A percentile compares a stretch with the other conserved stretches of the same genome.
phyloP scores from a whole-genome alignment of 495 filamentous ascomycete species.

The Penicillium argentinense region DNA sequence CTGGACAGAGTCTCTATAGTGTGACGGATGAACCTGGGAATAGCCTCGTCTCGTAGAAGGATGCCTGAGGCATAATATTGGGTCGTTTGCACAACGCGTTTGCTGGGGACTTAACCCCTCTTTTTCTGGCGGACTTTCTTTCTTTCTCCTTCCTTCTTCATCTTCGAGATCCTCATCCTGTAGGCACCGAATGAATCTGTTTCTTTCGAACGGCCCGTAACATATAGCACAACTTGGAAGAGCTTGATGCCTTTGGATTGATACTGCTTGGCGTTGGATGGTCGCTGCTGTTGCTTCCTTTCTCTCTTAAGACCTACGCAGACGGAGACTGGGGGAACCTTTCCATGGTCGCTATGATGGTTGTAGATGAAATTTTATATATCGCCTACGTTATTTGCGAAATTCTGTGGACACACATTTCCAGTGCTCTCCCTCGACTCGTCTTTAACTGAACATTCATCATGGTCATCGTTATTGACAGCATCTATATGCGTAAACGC shows the following conservation, averaged over 20 bases:
- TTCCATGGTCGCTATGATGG: slow-evolving; percentile 15
- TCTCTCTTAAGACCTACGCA: slow-evolving; percentile 46
- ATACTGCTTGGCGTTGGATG: slow-evolving; percentile 54
- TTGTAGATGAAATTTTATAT: slow-evolving; percentile 4
- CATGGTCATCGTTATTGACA: slow-evolving; percentile 8
- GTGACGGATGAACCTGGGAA: no score
- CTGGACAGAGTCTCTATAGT: background rate
- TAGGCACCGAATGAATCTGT: no score
- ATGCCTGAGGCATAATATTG: no score
- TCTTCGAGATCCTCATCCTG: no score
- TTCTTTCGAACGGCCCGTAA: no score
- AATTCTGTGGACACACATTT: background rate
- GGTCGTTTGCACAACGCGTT: no score
- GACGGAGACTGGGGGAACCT: slow-evolving; percentile 13
- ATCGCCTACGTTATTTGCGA: slow-evolving; percentile 10
- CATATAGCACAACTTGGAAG: slow-evolving; percentile 3
- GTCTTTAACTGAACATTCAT: slow-evolving; percentile 12
- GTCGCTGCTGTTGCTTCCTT: slow-evolving; percentile 56
- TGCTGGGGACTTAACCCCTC: no score
- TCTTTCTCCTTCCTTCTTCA: no score
- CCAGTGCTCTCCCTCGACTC: slow-evolving; percentile 6
- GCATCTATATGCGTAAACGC: slow-evolving; percentile 14
- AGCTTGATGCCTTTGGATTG: slow-evolving; percentile 37
- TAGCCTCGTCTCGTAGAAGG: no score
- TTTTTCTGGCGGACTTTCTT: no score